Conservation (phyloP, 225 moss, liverwort and hornwort genomes). For the Sphagnum tenellum region DNA sequence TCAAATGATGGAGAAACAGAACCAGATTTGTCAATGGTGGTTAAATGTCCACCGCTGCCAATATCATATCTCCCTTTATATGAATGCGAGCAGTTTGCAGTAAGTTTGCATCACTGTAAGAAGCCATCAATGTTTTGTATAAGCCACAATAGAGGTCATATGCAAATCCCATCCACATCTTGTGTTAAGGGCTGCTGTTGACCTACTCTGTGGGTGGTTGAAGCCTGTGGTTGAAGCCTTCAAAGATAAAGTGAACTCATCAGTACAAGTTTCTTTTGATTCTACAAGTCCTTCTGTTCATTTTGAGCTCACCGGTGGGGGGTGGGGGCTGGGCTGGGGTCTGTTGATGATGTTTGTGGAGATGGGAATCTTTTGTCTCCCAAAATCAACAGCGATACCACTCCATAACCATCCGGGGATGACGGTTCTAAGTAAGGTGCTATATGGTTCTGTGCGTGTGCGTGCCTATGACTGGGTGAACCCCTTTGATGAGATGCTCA, state of each 20-base stretch:
- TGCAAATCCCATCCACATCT: too few relatives aligned
- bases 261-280: background rate
- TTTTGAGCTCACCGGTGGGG: too few relatives aligned
- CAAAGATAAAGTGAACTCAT: too few relatives aligned
- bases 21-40: slow-evolving; percentile 39
- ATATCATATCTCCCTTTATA: slow-evolving; percentile 90
- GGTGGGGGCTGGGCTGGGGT: background rate
- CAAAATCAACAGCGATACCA: slow-evolving; percentile 83
- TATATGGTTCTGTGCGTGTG: slow-evolving; percentile 89
- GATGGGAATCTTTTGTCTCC: slow-evolving; percentile 97
- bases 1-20: slow-evolving; percentile 40
- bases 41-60: slow-evolving; percentile 76
- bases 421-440: slow-evolving; percentile 95
- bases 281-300: too few relatives aligned
- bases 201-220: background rate
- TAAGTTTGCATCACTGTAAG: slow-evolving; percentile 11
- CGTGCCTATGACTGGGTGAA: slow-evolving; percentile 87
- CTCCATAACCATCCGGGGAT: slow-evolving; percentile 99
- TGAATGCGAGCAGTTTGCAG: slow-evolving; percentile 88
- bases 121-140: background rate
- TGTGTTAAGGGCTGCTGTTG: background rate
- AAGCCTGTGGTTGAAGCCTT: too few relatives aligned
- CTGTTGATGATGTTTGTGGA: slow-evolving; percentile 23
- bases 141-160: too few relatives aligned
- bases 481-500: slow-evolving; percentile 48